These are phyloP conservation scores for Punica granatum DNA, from an alignment of 345 rosid species.

Conservation along the genomic window DNA sequence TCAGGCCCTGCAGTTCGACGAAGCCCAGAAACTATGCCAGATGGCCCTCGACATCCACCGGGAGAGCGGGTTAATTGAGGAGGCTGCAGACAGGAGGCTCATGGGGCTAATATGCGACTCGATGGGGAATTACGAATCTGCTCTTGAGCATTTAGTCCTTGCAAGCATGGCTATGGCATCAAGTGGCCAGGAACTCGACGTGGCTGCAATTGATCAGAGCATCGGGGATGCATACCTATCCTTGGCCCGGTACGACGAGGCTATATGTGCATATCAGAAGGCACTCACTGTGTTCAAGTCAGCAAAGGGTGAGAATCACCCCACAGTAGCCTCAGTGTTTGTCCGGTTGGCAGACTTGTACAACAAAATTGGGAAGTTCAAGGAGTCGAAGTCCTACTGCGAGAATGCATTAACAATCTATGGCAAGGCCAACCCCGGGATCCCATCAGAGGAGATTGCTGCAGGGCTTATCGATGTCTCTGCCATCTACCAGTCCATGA, in stretches of 20 bases:
- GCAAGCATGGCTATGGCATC: conserved; percentile 89
- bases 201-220: conserved; percentile 77
- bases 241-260: conserved; percentile 80
- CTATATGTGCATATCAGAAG: conserved; percentile 80
- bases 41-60: conserved; percentile 71
- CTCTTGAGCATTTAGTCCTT: conserved; percentile 81
- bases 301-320: conserved; percentile 71
- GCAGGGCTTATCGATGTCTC: conserved; percentile 74
- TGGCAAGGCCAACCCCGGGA: conserved; percentile 45
- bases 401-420: conserved; percentile 76
- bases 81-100: conserved; percentile 81
- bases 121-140: conserved; percentile 64
- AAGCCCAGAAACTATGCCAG: conserved; percentile 73
- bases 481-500: conserved; percentile 77
- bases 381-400: conserved; percentile 76
- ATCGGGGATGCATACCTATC: conserved; percentile 87
- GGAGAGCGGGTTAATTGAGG: conserved; percentile 51
- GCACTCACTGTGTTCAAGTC: conserved; percentile 71
- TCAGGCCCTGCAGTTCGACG: conserved; percentile 77
- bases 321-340: conserved; percentile 72
- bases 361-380: conserved; percentile 66
- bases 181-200: conserved; percentile 52
- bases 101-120: conserved; percentile 85
- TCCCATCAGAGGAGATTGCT: conserved; percentile 66
- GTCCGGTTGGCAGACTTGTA: conserved; percentile 85